phyloP scores from a whole-genome alignment of 225 moss, liverwort and hornwort species.

The Thuidium tamariscinum region DNA sequence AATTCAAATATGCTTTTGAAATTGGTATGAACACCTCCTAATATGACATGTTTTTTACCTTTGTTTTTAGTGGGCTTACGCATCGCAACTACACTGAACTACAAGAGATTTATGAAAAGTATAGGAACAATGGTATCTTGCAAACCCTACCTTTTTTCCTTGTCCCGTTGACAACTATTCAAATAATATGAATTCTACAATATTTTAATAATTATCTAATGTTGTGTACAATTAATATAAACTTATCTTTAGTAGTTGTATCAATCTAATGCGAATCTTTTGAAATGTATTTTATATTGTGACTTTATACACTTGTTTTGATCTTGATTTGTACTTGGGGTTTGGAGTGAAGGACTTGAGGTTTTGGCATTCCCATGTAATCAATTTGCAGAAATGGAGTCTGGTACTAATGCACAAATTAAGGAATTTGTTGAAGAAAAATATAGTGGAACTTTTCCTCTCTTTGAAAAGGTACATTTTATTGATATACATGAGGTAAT shows the following conservation, averaged over 20 bases:
- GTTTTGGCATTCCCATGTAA: conserved; percentile 46
- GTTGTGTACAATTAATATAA: background rate
- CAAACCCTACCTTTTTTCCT: too few species aligned
- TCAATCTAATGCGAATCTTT: background rate
- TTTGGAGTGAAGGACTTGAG: conserved; percentile 22
- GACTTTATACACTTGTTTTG: background rate
- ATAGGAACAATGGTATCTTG: conserved; percentile 12
- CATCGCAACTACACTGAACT: conserved; percentile 23
- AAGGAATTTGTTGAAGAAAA: conserved; percentile 13
- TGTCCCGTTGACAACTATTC: fast-evolving
- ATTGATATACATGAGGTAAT: too few species aligned
- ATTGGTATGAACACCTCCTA: background rate
- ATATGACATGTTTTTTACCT: background rate
- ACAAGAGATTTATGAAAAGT: conserved; percentile 14
- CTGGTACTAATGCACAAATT: background rate
- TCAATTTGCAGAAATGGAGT: conserved; percentile 35
- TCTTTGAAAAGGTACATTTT: conserved; percentile 20
- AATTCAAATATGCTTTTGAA: background rate
- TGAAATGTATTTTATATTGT: too few species aligned
- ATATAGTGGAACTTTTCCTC: conserved; percentile 6
- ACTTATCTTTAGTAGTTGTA: background rate
- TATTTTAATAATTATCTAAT: background rate
- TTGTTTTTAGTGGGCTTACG: conserved; percentile 18
- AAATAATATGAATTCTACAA: background rate
- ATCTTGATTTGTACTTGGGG: background rate